These are phyloP conservation scores for Calonectria ilicicola DNA, from an alignment of 2,329 filamentous ascomycete species.

Conservation along the genomic window DNA sequence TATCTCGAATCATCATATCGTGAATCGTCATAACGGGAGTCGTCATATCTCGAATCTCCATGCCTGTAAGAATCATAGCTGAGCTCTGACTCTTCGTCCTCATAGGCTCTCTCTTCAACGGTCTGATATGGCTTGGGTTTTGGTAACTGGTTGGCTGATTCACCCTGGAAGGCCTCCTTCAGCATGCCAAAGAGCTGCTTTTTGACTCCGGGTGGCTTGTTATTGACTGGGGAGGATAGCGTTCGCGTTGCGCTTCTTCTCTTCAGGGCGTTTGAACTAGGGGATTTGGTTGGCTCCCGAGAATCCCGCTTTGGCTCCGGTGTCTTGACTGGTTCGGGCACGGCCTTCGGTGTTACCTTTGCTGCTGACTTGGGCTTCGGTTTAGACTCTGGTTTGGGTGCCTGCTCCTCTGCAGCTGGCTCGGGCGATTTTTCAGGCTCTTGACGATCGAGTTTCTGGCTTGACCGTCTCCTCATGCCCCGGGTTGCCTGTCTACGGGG, in stretches of 20 bases:
- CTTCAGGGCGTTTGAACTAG: constrained; percentile 58
- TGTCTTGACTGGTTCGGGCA: constrained; percentile 28
- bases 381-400: constrained; percentile 11
- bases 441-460: constrained; percentile 32
- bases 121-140: constrained; percentile 62
- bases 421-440: constrained; percentile 29
- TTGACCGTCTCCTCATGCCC: constrained; percentile 38
- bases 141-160: constrained; percentile 63
- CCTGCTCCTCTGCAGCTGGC: background rate
- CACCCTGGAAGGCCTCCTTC: constrained; percentile 72
- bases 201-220: constrained; percentile 50
- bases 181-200: constrained; percentile 68
- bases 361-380: constrained; percentile 11
- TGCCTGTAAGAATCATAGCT: constrained; percentile 23
- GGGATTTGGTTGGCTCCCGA: constrained; percentile 27
- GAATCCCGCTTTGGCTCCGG: constrained; percentile 36
- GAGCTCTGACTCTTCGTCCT: constrained; percentile 42
- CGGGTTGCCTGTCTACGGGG: constrained; percentile 40
- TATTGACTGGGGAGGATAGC: constrained; percentile 61
- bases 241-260: constrained; percentile 68
- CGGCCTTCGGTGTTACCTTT: constrained; percentile 23
- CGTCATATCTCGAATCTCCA: background rate
- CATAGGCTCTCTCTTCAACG: constrained; percentile 54
- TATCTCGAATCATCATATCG: constrained; percentile 33
- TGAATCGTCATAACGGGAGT: constrained; percentile 7